These are phyloP conservation scores for Colletotrichum graminicola DNA, from an alignment of 2,329 filamentous ascomycete species.

Conservation along the genomic window DNA sequence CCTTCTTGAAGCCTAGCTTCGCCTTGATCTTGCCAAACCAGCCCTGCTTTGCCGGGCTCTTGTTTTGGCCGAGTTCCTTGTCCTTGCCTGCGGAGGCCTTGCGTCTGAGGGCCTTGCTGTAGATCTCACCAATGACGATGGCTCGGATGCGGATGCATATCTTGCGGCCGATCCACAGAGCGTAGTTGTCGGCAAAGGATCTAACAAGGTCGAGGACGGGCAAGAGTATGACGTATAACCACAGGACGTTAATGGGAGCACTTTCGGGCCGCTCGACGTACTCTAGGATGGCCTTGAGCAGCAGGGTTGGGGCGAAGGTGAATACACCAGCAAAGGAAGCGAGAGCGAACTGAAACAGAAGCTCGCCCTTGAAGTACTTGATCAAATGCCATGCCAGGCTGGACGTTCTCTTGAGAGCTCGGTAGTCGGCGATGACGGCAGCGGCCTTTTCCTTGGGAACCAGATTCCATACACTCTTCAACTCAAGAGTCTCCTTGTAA, in stretches of 20 bases:
- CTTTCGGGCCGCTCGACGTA: slow-evolving; percentile 87
- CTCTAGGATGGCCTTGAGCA: slow-evolving; percentile 91
- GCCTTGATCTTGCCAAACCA: slow-evolving; percentile 65
- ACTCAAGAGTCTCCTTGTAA: slow-evolving; percentile 85
- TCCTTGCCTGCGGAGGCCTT: slow-evolving; percentile 87
- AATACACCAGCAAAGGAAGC: slow-evolving; percentile 84
- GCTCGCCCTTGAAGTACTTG: slow-evolving; percentile 82
- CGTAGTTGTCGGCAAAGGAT: slow-evolving; percentile 86
- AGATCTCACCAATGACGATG: slow-evolving; percentile 97
- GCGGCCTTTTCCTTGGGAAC: slow-evolving; percentile 89
- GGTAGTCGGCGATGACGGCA: slow-evolving; percentile 82
- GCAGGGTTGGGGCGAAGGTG: slow-evolving; percentile 90
- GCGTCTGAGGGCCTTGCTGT: slow-evolving; percentile 92
- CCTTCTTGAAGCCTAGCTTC: slow-evolving; percentile 69
- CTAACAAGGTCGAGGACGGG: slow-evolving; percentile 86
- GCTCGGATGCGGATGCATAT: slow-evolving; percentile 93
- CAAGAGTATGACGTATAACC: slow-evolving; percentile 94
- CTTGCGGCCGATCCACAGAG: slow-evolving; percentile 92
- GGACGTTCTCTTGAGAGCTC: slow-evolving; percentile 85
- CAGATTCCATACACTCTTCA: slow-evolving; percentile 92
- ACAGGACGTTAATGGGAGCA: slow-evolving; percentile 87
- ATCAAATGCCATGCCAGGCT: slow-evolving; percentile 84
- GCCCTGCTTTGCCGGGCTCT: slow-evolving; percentile 53
- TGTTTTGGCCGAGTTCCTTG: slow-evolving; percentile 73
- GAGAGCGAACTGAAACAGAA: slow-evolving; percentile 84